Conservation (phyloP, 2,329 filamentous ascomycete species). For the Tolypocladium ovalisporum region DNA sequence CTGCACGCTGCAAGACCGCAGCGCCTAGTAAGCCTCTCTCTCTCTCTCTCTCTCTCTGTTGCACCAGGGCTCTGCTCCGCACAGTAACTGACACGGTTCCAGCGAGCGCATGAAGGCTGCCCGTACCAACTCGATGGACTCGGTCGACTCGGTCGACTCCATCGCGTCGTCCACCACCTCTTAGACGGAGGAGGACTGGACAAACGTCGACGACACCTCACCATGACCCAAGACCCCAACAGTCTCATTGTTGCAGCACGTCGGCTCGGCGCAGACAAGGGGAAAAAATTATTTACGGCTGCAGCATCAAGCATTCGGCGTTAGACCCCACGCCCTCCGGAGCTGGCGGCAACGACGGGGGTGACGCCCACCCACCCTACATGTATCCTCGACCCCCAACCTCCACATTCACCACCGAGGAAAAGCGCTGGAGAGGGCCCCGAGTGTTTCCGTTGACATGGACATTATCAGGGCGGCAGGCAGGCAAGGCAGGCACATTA, state of each 20-base stretch:
- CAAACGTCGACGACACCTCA: neutral
- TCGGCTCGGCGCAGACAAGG: neutral
- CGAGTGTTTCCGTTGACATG: neutral
- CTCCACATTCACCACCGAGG: neutral
- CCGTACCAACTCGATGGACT: constrained; percentile 24
- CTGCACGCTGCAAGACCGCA: constrained; percentile 33
- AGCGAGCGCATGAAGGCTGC: constrained; percentile 30
- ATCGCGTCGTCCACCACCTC: constrained; percentile 11
- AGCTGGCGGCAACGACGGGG: neutral
- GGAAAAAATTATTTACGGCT: neutral
- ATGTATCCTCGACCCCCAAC: neutral
- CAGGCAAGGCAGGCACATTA: neutral
- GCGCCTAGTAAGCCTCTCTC: constrained; percentile 26
- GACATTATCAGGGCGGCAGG: neutral
- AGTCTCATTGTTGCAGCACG: neutral
- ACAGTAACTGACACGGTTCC: neutral
- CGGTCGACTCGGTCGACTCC: constrained; percentile 19
- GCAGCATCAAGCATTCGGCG: neutral
- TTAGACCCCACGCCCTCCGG: neutral
- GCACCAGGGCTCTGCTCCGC: neutral
- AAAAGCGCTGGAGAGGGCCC: neutral
- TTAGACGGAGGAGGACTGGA: constrained; percentile 1
- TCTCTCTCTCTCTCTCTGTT: too few relatives aligned
- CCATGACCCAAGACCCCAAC: neutral
- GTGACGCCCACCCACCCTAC: neutral